Conservation (phyloP, 352 stramenopile species). For the Phytopythium litorale region DNA sequence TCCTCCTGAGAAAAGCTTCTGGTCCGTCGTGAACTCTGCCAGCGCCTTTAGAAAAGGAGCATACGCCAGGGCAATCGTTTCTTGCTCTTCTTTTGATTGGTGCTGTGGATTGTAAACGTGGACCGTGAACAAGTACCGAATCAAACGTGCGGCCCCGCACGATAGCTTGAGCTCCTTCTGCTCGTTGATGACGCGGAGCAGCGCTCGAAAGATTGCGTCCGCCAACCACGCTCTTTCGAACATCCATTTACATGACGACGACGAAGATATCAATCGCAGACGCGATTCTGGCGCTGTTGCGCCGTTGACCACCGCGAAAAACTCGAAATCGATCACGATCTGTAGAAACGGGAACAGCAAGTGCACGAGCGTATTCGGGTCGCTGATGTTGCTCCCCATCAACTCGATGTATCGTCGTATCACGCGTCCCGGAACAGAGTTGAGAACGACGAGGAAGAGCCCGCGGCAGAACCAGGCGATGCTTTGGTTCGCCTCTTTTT, state of each 20-base stretch:
- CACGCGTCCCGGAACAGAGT: constrained; percentile 33
- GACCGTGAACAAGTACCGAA: constrained; percentile 59
- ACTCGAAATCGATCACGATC: constrained; percentile 65
- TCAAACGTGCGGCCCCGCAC: constrained; percentile 38
- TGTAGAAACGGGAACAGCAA: constrained; percentile 66
- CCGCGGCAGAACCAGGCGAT: constrained; percentile 50
- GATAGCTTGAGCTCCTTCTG: constrained; percentile 64
- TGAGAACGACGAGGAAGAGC: constrained; percentile 52
- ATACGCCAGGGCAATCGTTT: constrained; percentile 59
- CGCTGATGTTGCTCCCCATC: constrained; percentile 29
- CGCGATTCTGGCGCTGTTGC: constrained; percentile 7
- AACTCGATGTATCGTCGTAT: constrained; percentile 41
- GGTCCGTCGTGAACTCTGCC: constrained; percentile 41
- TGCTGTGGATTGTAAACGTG: constrained; percentile 54
- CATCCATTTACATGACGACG: background rate
- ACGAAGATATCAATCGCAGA: background rate
- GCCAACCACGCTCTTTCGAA: constrained; percentile 43
- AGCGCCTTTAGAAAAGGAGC: constrained; percentile 45
- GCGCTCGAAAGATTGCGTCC: constrained; percentile 41
- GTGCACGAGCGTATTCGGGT: constrained; percentile 55
- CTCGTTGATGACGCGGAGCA: constrained; percentile 48
- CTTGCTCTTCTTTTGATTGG: constrained; percentile 38
- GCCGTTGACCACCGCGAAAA: constrained; percentile 61
- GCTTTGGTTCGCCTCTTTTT: constrained; percentile 69
- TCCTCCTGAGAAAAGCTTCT: constrained; percentile 30